phyloP scores from a whole-genome alignment of 2,329 filamentous ascomycete species.

The Calonectria multiphialidica region DNA sequence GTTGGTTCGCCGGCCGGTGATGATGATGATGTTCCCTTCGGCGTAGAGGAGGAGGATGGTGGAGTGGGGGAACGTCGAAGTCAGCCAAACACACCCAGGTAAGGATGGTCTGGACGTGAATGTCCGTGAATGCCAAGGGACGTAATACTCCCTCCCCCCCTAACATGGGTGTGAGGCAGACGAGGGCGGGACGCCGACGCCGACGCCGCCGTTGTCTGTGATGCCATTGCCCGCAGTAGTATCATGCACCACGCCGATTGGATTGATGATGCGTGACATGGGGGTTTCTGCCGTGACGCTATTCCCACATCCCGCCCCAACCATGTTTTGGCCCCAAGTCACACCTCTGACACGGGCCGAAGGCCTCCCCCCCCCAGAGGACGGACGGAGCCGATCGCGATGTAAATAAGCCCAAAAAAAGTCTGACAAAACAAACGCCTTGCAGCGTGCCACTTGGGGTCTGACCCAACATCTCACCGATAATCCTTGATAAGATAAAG shows the following conservation, averaged over 20 bases:
- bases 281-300: constrained; percentile 1
- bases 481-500: too few species aligned
- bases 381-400: too few species aligned
- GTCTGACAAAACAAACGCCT: too few species aligned
- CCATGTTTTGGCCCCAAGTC: too few species aligned
- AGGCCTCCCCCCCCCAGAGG: too few species aligned
- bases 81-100: not conserved
- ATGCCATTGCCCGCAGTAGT: not conserved
- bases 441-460: too few species aligned
- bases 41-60: constrained; percentile 5
- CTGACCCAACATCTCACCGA: too few species aligned
- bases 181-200: not conserved
- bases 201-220: too few species aligned
- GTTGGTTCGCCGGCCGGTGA: not conserved
- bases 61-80: constrained; percentile 3
- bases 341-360: too few species aligned
- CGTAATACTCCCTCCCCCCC: constrained; percentile 9
- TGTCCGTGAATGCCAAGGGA: constrained; percentile 16
- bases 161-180: not conserved
- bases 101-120: constrained; percentile 10
- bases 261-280: not conserved
- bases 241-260: not conserved
- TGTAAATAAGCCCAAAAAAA: too few species aligned
- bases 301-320: not conserved
- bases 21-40: not conserved